Percentiles rank a stretch among this genome's conserved stretches.
Conservation (phyloP, 208 protist genomes). For the Trypanosoma platydactyli region DNA sequence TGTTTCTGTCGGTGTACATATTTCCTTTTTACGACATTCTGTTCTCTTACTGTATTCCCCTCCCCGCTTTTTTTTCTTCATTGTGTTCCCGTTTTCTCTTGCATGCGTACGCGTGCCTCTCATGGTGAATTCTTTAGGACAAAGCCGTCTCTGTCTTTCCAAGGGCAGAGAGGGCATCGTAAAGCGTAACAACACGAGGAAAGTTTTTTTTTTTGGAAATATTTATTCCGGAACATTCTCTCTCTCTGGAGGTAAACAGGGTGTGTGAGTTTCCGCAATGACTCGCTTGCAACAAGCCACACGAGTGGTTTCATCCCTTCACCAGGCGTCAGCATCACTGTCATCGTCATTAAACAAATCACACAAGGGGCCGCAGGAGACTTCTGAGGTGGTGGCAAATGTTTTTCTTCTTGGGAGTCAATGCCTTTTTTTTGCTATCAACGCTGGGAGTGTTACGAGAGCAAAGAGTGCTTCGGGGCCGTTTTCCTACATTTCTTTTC, state of each 20-base stretch:
- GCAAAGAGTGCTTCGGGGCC: not conserved
- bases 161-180: not conserved
- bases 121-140: not conserved
- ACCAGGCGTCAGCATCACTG: not conserved
- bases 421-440: slow-evolving; percentile 13
- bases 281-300: slow-evolving; percentile 6
- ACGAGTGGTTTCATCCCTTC: slow-evolving; percentile 2
- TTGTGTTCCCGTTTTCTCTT: slow-evolving; percentile 13
- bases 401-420: slow-evolving; percentile 16
- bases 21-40: not conserved
- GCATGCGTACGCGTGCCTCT: slow-evolving; percentile 26
- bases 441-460: not conserved
- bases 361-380: not conserved
- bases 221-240: not conserved
- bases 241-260: not conserved
- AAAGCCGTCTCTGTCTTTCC: not conserved
- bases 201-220: too few relatives aligned
- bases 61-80: slow-evolving; percentile 13
- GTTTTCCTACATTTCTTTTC: slow-evolving; percentile 2
- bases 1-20: not conserved
- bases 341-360: not conserved
- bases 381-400: not conserved
- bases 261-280: not conserved
- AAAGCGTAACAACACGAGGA: too few relatives aligned
- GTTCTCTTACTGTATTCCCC: slow-evolving; percentile 3